phyloP scores from a whole-genome alignment of 257 asterid species.

The Rehmannia glutinosa region DNA sequence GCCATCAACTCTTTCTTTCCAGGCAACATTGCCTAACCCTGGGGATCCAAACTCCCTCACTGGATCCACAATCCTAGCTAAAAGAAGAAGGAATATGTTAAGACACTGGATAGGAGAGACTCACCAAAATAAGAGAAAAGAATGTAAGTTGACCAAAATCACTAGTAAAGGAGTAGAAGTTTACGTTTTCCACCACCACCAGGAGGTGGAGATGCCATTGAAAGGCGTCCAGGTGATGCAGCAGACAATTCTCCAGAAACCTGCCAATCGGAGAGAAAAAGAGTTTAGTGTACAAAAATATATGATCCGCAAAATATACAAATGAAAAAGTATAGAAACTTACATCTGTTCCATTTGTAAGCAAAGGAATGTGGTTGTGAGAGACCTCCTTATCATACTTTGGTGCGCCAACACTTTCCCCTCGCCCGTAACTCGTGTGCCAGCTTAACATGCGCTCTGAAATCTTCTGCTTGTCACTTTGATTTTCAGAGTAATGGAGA shows the following conservation, averaged over 20 bases:
- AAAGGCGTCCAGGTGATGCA: conserved; percentile 96
- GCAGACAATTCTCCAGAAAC: conserved; percentile 97
- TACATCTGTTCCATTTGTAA: conserved; percentile 97
- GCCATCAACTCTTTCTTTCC: conserved; percentile 99
- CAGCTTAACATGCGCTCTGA: conserved; percentile 95
- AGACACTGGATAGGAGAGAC: conserved; percentile 13
- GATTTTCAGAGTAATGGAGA: conserved; percentile 50
- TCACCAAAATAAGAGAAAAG: not conserved
- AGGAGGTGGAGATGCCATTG: conserved; percentile 95
- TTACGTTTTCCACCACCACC: conserved; percentile 69
- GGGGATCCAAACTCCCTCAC: conserved; percentile 88
- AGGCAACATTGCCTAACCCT: conserved; percentile 96
- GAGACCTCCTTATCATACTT: conserved; percentile 91
- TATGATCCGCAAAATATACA: not conserved
- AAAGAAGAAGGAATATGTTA: conserved; percentile 14
- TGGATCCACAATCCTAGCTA: conserved; percentile 97
- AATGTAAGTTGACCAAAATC: conserved; percentile 32
- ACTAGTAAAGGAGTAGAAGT: conserved; percentile 32
- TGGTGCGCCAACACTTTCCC: conserved; percentile 65
- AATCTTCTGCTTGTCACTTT: conserved; percentile 70
- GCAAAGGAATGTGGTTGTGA: conserved; percentile 86
- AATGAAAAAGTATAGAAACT: conserved; percentile 20
- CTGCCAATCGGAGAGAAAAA: conserved; percentile 31
- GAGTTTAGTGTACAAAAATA: not conserved
- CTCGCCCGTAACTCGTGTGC: conserved; percentile 77